A percentile compares a stretch with the other conserved stretches of the same genome.
Evolutionary conservation across 345 rosid genomes (phyloP).

Genomic region (Pseudoturritis turrita): DNA sequence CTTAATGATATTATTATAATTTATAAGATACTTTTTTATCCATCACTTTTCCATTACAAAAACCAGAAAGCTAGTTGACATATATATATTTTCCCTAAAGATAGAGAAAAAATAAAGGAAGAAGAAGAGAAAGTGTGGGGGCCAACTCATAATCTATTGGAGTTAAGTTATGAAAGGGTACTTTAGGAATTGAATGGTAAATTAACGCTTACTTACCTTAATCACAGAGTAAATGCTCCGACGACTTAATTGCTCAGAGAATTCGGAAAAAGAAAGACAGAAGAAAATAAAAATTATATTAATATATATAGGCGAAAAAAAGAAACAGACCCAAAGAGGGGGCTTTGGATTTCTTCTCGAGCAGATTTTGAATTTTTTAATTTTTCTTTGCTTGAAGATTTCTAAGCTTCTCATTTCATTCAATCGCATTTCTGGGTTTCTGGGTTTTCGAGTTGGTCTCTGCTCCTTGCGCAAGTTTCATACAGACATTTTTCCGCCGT

Average conservation of each 20-base stretch:
- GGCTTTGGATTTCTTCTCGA: conserved; percentile 41
- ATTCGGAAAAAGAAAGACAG: neutral
- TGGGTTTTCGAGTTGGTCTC: conserved; percentile 6
- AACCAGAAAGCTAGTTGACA: neutral
- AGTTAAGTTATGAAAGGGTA: neutral
- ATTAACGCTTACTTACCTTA: conserved; percentile 24
- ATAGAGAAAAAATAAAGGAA: neutral
- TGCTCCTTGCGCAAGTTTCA: conserved; percentile 9
- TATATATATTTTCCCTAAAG: neutral
- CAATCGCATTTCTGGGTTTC: neutral
- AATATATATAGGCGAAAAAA: neutral
- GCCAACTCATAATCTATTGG: no score
- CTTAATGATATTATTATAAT: neutral
- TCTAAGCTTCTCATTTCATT: conserved; percentile 37
- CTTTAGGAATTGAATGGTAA: neutral
- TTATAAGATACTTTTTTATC: neutral
- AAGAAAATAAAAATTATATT: neutral
- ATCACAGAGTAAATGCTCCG: conserved; percentile 21
- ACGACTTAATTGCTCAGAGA: conserved; percentile 16
- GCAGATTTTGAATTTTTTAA: conserved; percentile 5
- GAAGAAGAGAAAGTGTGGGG: neutral
- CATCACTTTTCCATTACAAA: neutral
- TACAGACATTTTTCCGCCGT: neutral
- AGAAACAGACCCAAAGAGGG: neutral
- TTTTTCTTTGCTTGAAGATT: conserved; percentile 28